Evolutionary conservation across 805 yeast species (phyloP), one percentile per base, ranked within the genome.

Genomic region (Yarrowia osloensis): DNA sequence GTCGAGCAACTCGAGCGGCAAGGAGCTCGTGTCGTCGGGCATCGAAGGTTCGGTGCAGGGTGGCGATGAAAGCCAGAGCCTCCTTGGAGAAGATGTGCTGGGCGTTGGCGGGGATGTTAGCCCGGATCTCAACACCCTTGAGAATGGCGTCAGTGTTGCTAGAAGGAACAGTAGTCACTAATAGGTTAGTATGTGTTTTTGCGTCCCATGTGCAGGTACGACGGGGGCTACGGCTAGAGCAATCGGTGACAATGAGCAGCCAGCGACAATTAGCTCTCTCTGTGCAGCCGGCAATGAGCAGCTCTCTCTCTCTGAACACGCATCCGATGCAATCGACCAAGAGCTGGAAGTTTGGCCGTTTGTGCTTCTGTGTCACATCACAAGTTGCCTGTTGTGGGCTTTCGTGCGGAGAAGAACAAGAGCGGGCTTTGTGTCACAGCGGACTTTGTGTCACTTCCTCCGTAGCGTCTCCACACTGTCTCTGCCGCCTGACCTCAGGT

Each of bases 41-140:
- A 71, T 86, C 81, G 81, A 88, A 87, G 55, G 84, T 77, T 71
- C 90, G 83, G 79, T 87, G 90, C 70, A 87, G 81, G 46, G 87
- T 84, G 22, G 90, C 90, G 59, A 88, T 79, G 71, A 88, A 84
- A 19, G 86, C 89, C 65, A 87, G 77, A 4, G 90, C 89, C 69
- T 87, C 90, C 19, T 81, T 76, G 67, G 86, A 83, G 73, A 85
- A 81, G 71, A 87, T 84, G 76, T 85, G 85, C 74, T 81, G 80
- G 68, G 86, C 74, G 79, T 72, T 76, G 70, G 71, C 78, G 74
- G 73, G 85, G 67, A 86, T 76, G 40, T 84, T 82, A 52, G 86
- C 88, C 73, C 81, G 82, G 75, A 85, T 79, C 72, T 83, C 81
- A 59, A 86, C 87, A 52, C 88, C 88, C 66, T 79, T 75, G 35